These are phyloP conservation scores for Zalerion maritima DNA, from an alignment of 495 filamentous ascomycete species.

Conservation along the genomic window DNA sequence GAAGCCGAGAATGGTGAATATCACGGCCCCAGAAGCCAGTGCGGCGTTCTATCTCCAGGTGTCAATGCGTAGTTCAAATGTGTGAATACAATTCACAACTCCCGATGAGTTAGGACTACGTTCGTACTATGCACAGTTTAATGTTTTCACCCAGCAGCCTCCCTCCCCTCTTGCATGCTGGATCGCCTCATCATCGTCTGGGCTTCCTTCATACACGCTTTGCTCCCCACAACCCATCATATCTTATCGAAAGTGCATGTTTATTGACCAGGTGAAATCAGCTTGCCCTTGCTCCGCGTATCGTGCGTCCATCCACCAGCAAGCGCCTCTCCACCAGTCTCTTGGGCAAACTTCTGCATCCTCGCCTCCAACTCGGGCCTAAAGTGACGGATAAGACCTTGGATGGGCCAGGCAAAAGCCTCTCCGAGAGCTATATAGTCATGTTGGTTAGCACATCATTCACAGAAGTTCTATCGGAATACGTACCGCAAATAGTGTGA, in stretches of 20 bases:
- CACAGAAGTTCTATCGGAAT: background rate
- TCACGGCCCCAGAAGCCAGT: no score
- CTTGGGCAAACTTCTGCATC: constrained; percentile 59
- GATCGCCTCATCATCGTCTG: no score
- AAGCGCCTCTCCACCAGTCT: constrained; percentile 51
- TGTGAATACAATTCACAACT: background rate
- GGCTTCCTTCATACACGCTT: no score
- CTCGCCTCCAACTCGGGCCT: constrained; percentile 84
- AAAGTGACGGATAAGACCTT: constrained; percentile 96
- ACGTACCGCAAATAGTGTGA: constrained; percentile 86
- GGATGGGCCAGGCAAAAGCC: constrained; percentile 96
- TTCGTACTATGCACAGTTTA: constrained; percentile 7
- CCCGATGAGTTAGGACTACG: background rate
- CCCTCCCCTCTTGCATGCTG: background rate
- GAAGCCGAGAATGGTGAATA: no score
- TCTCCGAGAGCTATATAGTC: constrained; percentile 59
- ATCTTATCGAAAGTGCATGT: constrained; percentile 1
- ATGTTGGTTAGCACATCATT: constrained; percentile 3
- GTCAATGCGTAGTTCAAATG: no score
- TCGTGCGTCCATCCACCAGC: constrained; percentile 83
- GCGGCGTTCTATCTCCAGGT: no score
- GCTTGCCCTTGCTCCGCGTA: constrained; percentile 57
- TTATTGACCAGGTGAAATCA: constrained; percentile 81
- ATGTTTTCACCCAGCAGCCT: constrained; percentile 4
- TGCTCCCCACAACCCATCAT: no score